Percentiles rank a stretch among this genome's conserved stretches.
Evolutionary conservation across 2,329 filamentous ascomycete genomes (phyloP).

Genomic region (Colletotrichum siamense): DNA sequence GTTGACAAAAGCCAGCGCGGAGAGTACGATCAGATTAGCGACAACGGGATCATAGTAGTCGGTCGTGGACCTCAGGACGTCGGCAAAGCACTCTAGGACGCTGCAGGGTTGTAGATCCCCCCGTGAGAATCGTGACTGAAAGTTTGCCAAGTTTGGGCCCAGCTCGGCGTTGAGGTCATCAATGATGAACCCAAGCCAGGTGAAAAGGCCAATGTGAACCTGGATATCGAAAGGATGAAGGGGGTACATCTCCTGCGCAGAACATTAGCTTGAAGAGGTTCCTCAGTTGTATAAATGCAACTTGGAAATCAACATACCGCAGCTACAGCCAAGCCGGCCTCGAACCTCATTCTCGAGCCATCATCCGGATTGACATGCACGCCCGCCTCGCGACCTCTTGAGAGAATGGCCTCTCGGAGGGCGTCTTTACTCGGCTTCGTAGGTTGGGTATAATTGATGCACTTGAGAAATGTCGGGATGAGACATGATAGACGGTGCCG

Average conservation of each 20-base stretch:
- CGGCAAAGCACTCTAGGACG: slow-evolving; percentile 27
- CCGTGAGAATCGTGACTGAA: slow-evolving; percentile 28
- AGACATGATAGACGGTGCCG: background rate
- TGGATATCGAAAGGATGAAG: slow-evolving; percentile 27
- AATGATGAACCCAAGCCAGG: slow-evolving; percentile 32
- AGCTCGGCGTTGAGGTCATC: slow-evolving; percentile 30
- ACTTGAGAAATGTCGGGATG: background rate
- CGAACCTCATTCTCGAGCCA: slow-evolving; percentile 4
- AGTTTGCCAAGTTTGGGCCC: slow-evolving; percentile 24
- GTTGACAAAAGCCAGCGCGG: slow-evolving; percentile 33
- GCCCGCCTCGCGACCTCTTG: background rate
- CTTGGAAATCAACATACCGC: background rate
- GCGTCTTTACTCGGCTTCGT: background rate
- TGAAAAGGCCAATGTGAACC: slow-evolving; percentile 35
- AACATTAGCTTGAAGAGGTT: background rate
- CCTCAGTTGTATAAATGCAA: no score
- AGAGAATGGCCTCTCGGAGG: background rate
- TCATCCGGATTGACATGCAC: background rate
- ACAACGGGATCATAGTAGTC: slow-evolving; percentile 28
- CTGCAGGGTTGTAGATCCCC: slow-evolving; percentile 24
- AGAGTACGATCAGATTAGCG: slow-evolving; percentile 31
- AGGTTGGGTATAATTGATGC: background rate
- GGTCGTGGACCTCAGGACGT: slow-evolving; percentile 24
- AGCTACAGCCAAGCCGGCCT: slow-evolving; percentile 1
- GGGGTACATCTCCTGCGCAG: slow-evolving; percentile 22